Evolutionary conservation across 2,329 filamentous ascomycete genomes (phyloP), one percentile per base, ranked within the genome.

Genomic region (Bipolaris bicolor): DNA sequence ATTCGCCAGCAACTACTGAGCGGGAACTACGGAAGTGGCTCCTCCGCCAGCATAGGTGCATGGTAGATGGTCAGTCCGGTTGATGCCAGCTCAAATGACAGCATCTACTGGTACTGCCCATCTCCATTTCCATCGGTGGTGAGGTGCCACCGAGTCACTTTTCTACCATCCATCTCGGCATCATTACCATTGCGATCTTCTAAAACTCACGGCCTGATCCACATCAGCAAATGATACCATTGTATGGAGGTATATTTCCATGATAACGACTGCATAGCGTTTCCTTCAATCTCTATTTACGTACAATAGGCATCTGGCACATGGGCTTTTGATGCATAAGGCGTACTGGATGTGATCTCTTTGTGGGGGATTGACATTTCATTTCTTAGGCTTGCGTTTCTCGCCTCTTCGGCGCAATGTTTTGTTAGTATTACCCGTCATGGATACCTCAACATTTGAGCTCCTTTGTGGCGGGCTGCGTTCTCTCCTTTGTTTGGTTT

Each of bases 11-110:
- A 86, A 65, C 75, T 86, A 39, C 73, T 86, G 52, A 84, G 77
- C 58, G 85, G 82, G 57, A 85, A 81, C 39, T 87, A 86, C 65
- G 84, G 83, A 26, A 72, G 80, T 58, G 81, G 81, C 51, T 75
- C 81, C 24, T 80, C 83, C 33, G 80, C 86, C 51, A 83, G 83
- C 62, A 82, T 85, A 61, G 83, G 84, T 29, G 81, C 80, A 7
- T 86, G 83, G 83, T 86, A 78, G 76, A 57, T 22, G 34, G 11
- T 20, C 45, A 41, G 29, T 29, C n/a, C n/a, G 33, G 7, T n/a
- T 33, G 20, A 16, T 20, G 36, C 39, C 36, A 24, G 15, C 31
- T 33, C 29, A 15, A 36, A 29, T 33, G 10, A 3, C 31, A 13
- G 40, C 36, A 37, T 33, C 49, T 13, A 22, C 18, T 24, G 16